These are phyloP conservation scores for Termitomyces sp. DNA, from an alignment of 768 basidiomycete species.

Conservation along the genomic window DNA sequence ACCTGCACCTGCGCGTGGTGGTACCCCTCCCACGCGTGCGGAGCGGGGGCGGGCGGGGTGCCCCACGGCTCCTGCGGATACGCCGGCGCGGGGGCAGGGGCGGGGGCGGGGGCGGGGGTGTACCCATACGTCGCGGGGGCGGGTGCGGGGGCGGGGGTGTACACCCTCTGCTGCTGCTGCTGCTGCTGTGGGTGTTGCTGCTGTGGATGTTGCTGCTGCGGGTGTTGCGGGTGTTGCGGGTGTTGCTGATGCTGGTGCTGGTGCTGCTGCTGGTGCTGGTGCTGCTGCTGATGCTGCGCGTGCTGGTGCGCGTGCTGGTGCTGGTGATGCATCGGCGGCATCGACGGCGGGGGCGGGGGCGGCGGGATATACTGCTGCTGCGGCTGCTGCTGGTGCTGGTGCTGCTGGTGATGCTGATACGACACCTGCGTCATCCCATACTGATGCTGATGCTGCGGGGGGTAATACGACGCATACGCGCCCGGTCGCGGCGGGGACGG, in stretches of 20 bases:
- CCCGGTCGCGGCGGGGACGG: not conserved
- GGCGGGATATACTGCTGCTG: not conserved
- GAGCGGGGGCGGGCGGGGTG: not conserved
- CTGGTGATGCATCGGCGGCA: conserved; percentile 14
- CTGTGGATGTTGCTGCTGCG: conserved; percentile 11
- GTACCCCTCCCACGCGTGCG: too few relatives aligned
- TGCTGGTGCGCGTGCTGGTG: conserved; percentile 27
- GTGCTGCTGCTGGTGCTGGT: not conserved
- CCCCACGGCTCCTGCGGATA: not conserved
- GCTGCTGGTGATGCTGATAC: conserved; percentile 11
- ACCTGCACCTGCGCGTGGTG: not conserved
- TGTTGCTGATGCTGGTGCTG: conserved; percentile 17
- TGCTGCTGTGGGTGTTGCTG: too few relatives aligned
- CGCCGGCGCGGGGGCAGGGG: not conserved
- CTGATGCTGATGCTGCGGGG: not conserved
- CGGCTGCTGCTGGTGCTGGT: not conserved
- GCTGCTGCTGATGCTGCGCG: conserved; percentile 7
- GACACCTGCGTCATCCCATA: not conserved
- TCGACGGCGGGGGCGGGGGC: not conserved
- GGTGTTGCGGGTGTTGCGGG: conserved; percentile 21
- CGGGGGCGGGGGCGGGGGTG: not conserved
- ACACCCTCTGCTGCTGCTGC: conserved; percentile 18
- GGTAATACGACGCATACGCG: not conserved
- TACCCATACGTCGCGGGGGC: not conserved
- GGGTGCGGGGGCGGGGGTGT: conserved; percentile 17